Evolutionary conservation across 2,329 filamentous ascomycete genomes (phyloP).

Genomic region (Colletotrichum sp.): DNA sequence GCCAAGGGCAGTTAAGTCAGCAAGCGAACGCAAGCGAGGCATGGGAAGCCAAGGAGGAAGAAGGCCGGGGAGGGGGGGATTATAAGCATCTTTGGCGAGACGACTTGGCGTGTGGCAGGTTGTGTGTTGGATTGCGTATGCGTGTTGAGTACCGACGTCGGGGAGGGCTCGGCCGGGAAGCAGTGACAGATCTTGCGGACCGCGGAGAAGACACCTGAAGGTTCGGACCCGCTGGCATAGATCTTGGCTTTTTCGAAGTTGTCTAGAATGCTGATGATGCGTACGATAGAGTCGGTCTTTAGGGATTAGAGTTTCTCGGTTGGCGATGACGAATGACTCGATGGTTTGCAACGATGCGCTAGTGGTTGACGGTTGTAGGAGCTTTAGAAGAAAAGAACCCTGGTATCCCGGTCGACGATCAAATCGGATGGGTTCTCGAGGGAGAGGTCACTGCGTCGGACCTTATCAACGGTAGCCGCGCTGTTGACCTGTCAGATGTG

Average conservation of each 20-base stretch:
- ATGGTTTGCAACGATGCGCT: too few relatives aligned
- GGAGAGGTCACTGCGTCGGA: not conserved
- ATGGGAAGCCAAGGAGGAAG: not conserved
- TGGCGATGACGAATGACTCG: not conserved
- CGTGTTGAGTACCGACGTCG: not conserved
- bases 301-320: not conserved
- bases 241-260: not conserved
- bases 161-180: not conserved
- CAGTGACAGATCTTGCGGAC: not conserved
- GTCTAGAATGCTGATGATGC: not conserved
- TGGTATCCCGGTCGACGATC: not conserved
- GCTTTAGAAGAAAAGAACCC: not conserved
- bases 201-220: not conserved
- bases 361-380: too few relatives aligned
- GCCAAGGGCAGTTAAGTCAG: not conserved
- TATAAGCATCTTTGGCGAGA: not conserved
- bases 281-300: not conserved
- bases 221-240: not conserved
- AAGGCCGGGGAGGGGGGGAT: not conserved
- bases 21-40: not conserved
- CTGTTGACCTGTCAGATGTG: not conserved
- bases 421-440: not conserved
- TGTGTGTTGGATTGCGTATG: not conserved
- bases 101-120: not conserved
- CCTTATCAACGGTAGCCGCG: not conserved